Evolutionary conservation across 805 yeast genomes (phyloP).

Genomic region (Ogataea neopini): DNA sequence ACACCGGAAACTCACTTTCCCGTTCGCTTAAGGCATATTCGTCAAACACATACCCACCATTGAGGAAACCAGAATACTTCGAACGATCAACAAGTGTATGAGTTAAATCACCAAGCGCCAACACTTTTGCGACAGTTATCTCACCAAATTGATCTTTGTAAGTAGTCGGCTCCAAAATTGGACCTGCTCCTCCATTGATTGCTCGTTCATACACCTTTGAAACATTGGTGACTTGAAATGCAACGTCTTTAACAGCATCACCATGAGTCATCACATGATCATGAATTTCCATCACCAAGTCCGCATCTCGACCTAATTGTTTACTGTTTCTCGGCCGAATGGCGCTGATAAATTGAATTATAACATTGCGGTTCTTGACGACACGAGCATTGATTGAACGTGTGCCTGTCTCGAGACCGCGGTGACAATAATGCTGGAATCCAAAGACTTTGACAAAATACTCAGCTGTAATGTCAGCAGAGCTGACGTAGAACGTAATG

Average conservation of each 20-base stretch:
- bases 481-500: conserved; percentile 71
- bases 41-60: conserved; percentile 22
- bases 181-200: conserved; percentile 48
- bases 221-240: conserved; percentile 60
- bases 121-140: conserved; percentile 52
- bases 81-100: conserved; percentile 64
- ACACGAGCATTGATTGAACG: conserved; percentile 58
- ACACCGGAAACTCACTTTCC: conserved; percentile 22
- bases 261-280: conserved; percentile 60
- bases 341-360: conserved; percentile 49
- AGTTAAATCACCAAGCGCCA: conserved; percentile 59
- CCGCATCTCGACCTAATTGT: conserved; percentile 11
- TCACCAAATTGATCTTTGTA: conserved; percentile 49
- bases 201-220: conserved; percentile 48
- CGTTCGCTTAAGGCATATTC: not conserved
- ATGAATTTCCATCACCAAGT: conserved; percentile 38
- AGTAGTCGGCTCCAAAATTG: conserved; percentile 27
- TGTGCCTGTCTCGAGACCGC: conserved; percentile 70
- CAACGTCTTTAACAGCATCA: conserved; percentile 78
- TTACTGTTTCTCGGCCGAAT: conserved; percentile 29
- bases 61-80: conserved; percentile 30
- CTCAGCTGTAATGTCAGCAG: conserved; percentile 63
- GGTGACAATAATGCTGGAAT: conserved; percentile 60
- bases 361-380: conserved; percentile 53
- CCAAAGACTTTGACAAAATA: conserved; percentile 60